Percentiles rank a stretch among this genome's conserved stretches.
phyloP scores from a whole-genome alignment of 306 rosid species.

The Cucumis cinereus region DNA sequence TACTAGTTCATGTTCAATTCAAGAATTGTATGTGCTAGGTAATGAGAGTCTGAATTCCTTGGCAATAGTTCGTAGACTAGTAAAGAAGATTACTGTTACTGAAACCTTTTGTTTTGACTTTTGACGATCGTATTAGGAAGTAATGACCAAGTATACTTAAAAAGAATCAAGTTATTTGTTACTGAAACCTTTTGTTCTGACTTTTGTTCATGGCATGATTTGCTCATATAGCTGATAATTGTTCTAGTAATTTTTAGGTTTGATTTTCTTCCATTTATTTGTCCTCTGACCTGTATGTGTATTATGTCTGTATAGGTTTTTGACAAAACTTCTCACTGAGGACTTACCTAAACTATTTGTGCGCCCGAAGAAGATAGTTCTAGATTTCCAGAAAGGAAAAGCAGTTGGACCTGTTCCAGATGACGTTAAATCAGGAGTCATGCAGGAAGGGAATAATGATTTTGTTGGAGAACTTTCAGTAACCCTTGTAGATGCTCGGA shows the following conservation, averaged over 20 bases:
- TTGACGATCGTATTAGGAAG: not conserved
- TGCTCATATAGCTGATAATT: not conserved
- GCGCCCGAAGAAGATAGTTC: slow-evolving; percentile 95
- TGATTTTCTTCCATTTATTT: not conserved
- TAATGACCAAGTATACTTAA: not conserved
- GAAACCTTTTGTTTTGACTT: not conserved
- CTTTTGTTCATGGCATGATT: not conserved
- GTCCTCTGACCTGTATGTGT: slow-evolving; percentile 10
- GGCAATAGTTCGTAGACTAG: not conserved
- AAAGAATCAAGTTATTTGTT: not conserved
- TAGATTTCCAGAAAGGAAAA: slow-evolving; percentile 85
- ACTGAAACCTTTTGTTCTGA: not conserved
- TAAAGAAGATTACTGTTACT: not conserved
- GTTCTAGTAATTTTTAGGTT: not conserved
- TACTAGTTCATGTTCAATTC: not conserved
- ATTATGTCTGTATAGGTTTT: slow-evolving; percentile 48
- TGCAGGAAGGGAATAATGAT: slow-evolving; percentile 87
- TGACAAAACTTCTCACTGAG: slow-evolving; percentile 88
- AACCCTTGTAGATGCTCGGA: slow-evolving; percentile 89
- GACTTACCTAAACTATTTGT: slow-evolving; percentile 90
- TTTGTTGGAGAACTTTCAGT: slow-evolving; percentile 90
- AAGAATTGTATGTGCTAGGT: not conserved
- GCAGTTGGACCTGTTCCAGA: slow-evolving; percentile 74
- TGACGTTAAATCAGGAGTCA: slow-evolving; percentile 64
- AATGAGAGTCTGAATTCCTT: not conserved